Conservation (phyloP, 192 early-diverging fungal species). For the Rhizophagus clarus region DNA sequence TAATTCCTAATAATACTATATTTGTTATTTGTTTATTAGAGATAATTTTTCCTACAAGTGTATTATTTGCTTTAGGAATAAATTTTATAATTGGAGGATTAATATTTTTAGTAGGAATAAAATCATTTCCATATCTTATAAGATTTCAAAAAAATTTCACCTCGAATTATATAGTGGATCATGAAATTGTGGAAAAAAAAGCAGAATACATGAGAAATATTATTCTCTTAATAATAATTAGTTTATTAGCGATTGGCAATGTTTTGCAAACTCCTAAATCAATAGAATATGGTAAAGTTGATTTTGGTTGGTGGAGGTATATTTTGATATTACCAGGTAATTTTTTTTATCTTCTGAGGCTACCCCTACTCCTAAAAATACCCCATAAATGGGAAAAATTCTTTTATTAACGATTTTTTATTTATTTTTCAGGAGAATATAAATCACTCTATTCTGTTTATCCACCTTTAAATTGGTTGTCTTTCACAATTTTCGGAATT, state of each 20-base stretch:
- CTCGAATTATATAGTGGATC: background rate
- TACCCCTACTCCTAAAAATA: too few species aligned
- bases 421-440: background rate
- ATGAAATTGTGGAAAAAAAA: background rate
- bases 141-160: background rate
- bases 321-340: background rate
- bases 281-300: background rate
- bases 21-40: background rate
- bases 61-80: background rate
- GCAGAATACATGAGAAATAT: background rate
- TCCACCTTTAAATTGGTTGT: constrained; percentile 6
- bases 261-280: background rate
- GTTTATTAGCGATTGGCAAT: background rate
- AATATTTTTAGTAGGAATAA: background rate
- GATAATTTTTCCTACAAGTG: background rate
- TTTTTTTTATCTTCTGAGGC: too few species aligned
- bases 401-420: background rate
- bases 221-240: background rate
- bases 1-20: background rate
- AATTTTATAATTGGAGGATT: constrained; percentile 3
- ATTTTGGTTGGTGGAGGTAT: background rate
- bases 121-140: background rate
- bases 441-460: background rate
- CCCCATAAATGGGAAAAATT: background rate
- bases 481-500: background rate